A percentile compares a stretch with the other conserved stretches of the same genome.
These are phyloP conservation scores for Russula brevipes DNA, from an alignment of 768 basidiomycete genomes.

Conservation along the genomic window DNA sequence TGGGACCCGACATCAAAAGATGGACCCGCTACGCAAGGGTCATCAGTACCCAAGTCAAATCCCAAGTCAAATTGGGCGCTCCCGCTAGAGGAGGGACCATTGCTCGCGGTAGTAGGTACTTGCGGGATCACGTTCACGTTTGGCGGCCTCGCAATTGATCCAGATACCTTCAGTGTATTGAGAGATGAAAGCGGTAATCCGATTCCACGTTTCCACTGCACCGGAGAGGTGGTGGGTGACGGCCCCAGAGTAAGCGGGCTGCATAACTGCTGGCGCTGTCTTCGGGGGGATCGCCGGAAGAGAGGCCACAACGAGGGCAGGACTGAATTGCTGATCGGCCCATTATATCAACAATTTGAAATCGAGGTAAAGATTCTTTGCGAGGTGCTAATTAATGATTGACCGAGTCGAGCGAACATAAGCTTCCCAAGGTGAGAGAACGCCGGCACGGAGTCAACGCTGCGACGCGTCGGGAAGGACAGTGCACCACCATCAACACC, in stretches of 20 bases:
- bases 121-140: constrained; percentile 74
- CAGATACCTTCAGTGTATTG: constrained; percentile 48
- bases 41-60: constrained; percentile 55
- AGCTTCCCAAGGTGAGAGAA: not conserved
- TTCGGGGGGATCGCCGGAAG: constrained; percentile 45
- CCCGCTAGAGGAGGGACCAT: constrained; percentile 44
- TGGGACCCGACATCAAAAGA: constrained; percentile 70
- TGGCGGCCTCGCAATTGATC: constrained; percentile 59
- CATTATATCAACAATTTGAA: not conserved
- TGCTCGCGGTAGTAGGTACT: constrained; percentile 60
- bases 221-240: constrained; percentile 66
- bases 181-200: constrained; percentile 36
- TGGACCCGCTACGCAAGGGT: constrained; percentile 46
- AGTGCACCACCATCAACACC: not conserved
- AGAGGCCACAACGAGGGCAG: not conserved
- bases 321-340: not conserved
- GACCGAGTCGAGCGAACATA: too few species aligned
- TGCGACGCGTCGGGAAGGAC: not conserved
- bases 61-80: constrained; percentile 71
- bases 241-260: constrained; percentile 68
- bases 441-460: not conserved
- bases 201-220: constrained; percentile 55
- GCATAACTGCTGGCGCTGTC: constrained; percentile 58
- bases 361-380: constrained; percentile 35
- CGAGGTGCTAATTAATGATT: not conserved